Base-by-base conservation (phyloP, 352 stramenopile species). In the Thalassiosira mediterranea region DNA sequence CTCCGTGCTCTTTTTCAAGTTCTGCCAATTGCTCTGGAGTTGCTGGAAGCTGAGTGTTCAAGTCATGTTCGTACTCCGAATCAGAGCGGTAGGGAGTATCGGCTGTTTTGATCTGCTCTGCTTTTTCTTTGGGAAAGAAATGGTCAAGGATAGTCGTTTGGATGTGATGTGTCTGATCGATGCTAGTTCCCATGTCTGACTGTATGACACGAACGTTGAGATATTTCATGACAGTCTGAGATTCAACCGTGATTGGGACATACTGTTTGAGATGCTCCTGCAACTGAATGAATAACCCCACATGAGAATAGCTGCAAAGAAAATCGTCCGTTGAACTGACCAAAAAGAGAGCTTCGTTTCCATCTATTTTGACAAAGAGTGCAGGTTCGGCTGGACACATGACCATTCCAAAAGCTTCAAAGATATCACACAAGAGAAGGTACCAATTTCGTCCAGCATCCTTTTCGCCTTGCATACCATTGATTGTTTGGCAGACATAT, bases 81-180 rank as follows among this genome's bases (percentile, higher is more conserved):
- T 70, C 60, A 32, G 60, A 59, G 13, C 60, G 25, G 29, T 44
- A 70, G 3, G 60, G 60, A 31, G 60, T 70, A 34, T 70, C 13
- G 2, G 38, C 60, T 31, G 60, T 11, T 19, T 70, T 70, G n/a
- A 70, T 19, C 26, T 19, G 15, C 21, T 38, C 28, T 47, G 15
- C 40, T 32, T 15, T 57, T 60, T 4, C 46, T 10, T 47, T 38
- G 44, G 46, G 60, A 21, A 60, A 60, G 21, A 19, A 70, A 7
- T 47, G 32, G 11, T 42, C 60, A 49, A 60, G 4, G 23, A 70
- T 70, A 1, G 21, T 49, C n/a, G 52, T 37, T 32, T 70, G n/a
- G 19, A 59, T 70, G 31, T 70, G 60, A 15, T 70, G 4, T 4
- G 60, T 60, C 49, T 68, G 58, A 31, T 68, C 40, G 17, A 68